Conservation (phyloP, 352 stramenopile species). For the Phytophthora sansomeana region DNA sequence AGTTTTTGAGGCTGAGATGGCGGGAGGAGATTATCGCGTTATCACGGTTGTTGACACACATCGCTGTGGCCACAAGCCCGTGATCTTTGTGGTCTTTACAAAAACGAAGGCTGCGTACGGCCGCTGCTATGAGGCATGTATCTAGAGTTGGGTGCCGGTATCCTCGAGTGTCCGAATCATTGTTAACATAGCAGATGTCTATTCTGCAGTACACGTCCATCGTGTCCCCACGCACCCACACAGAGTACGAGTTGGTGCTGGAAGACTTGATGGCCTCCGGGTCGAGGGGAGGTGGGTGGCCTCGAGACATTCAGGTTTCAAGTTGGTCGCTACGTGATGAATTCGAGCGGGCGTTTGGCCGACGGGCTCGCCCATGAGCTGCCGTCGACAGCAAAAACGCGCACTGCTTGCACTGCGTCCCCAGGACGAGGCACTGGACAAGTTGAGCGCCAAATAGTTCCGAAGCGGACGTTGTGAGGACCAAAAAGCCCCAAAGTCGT, state of each 20-base stretch:
- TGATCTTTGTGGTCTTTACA: no score
- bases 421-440: slow-evolving; percentile 49
- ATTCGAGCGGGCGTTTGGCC: slow-evolving; percentile 55
- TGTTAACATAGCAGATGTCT: no score
- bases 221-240: slow-evolving; percentile 52
- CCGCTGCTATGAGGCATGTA: no score
- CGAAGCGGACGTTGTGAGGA: slow-evolving; percentile 67
- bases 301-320: slow-evolving; percentile 70
- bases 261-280: slow-evolving; percentile 26
- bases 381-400: slow-evolving; percentile 20
- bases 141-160: no score
- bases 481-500: slow-evolving; percentile 58
- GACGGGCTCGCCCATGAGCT: slow-evolving; percentile 20
- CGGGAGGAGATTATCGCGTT: no score
- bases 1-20: no score
- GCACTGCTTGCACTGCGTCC: slow-evolving; percentile 73
- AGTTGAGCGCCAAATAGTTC: slow-evolving; percentile 58
- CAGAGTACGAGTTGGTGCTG: slow-evolving; percentile 73
- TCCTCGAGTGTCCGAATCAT: no score
- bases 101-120: no score
- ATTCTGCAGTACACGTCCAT: slow-evolving; percentile 61
- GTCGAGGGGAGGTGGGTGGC: slow-evolving; percentile 63
- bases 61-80: no score
- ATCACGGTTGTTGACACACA: no score
- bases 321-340: slow-evolving; percentile 68